Base-by-base conservation (phyloP, 257 asterid species). In the Avicennia marina region DNA sequence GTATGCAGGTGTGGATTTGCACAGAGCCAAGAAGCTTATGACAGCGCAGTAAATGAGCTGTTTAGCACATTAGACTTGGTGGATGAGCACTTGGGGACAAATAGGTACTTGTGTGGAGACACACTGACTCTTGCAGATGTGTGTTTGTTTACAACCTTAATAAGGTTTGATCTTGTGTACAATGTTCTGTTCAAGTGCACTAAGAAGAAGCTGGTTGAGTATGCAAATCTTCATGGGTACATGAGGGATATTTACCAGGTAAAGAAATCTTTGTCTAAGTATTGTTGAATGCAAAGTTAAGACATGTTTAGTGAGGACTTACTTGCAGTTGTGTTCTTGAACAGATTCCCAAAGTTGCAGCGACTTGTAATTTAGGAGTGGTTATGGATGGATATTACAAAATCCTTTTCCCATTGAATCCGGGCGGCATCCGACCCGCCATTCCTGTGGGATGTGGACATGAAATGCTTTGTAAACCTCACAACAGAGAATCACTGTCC, bases 171-270 rank as follows among this genome's bases (percentile, higher is more conserved):
- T 74, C 69, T 71, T 6, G 97, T 76, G 4, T 93, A 93, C 74
- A 86, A 86, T 61, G 90, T 86, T 19, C 78, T 93, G 39, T 93
- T 93, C 85, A 86, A 86, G 76, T 93, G 98, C 85, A 88, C 98
- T 15, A 84, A 86, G 75, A 93, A 80, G 95, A 88, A 89, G 85
- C 72, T 93, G 53, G 33, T 83, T 36, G 95, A 93, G 38, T 89
- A 85, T 50, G 71, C 67, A 16, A 81, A 74, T 41, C 95, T 93
- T 33, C 83, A 86, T 52, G 94, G 86, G 22, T 93, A 93, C 64
- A 53, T 78, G 71, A 65, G 85, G 38, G 98, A 93, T 53, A 89
- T 93, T 59, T 93, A 89, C 68, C 98, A 93, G 95, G 96, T 90
- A 81, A 56, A 20, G 0, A 11, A 11, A 24, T 46, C 5, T 56